Evolutionary conservation across 345 rosid genomes (phyloP).

Genomic region (Eucalyptus victrix): DNA sequence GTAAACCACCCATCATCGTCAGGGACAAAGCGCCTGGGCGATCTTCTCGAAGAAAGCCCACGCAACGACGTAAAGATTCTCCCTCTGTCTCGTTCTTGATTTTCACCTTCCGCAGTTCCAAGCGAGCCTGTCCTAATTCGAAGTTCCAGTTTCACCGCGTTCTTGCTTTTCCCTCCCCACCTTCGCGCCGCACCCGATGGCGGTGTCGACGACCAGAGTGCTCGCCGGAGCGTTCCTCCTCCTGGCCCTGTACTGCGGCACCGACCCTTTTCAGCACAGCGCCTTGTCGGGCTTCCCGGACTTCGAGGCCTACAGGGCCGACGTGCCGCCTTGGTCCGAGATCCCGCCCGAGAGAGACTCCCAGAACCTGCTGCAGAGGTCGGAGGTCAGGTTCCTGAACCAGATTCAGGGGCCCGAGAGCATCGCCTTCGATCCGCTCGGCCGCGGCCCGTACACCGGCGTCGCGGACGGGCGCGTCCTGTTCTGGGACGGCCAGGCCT

Average conservation of each 20-base stretch:
- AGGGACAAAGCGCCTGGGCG: not conserved
- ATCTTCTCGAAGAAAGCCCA: not conserved
- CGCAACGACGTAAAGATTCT: not conserved
- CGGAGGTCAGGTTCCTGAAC: constrained; percentile 59
- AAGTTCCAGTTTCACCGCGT: not conserved
- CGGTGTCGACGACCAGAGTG: constrained; percentile 12
- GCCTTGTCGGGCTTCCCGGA: constrained; percentile 55
- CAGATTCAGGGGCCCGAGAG: constrained; percentile 96
- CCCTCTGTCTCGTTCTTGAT: not conserved
- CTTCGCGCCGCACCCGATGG: not conserved
- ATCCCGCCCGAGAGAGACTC: constrained; percentile 37
- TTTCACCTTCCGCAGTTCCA: not conserved
- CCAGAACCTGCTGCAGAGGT: constrained; percentile 51
- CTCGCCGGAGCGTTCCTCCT: constrained; percentile 32
- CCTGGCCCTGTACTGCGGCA: constrained; percentile 59
- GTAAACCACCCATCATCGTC: not conserved
- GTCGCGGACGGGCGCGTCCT: constrained; percentile 83
- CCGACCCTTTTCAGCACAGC: constrained; percentile 80
- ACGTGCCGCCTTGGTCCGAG: constrained; percentile 34
- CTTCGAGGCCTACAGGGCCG: constrained; percentile 29
- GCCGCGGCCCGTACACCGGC: constrained; percentile 89
- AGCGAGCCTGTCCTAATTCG: not conserved
- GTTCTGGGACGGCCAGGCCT: constrained; percentile 64
- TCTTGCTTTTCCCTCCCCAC: not conserved
- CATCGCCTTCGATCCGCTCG: constrained; percentile 69